Percentiles rank a stretch among this genome's conserved stretches.
phyloP scores from a whole-genome alignment of 1,284 basidiomycete genomes.

The Ceratobasidium papillatum region DNA sequence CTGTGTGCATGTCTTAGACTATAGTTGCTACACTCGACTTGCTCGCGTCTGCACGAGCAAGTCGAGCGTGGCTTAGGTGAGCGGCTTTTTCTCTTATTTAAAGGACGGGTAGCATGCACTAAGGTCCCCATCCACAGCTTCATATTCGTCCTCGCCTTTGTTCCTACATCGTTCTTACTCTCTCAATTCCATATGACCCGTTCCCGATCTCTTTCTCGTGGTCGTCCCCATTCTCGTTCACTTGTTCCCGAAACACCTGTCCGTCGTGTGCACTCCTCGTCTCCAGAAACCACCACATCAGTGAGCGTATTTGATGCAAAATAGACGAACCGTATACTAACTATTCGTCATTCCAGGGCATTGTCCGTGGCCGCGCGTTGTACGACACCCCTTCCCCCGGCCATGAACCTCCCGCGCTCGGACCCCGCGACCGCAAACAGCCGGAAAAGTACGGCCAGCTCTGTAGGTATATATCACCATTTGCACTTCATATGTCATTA shows the following conservation, averaged over 20 bases:
- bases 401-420: not conserved
- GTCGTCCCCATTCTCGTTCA: not conserved
- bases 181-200: not conserved
- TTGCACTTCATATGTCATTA: too few species aligned
- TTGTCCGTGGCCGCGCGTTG: not conserved
- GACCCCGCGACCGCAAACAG: not conserved
- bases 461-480: too few species aligned
- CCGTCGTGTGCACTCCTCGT: not conserved
- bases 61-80: constrained; percentile 4
- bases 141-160: too few species aligned
- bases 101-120: not conserved
- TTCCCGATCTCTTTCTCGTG: not conserved
- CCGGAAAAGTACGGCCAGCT: not conserved
- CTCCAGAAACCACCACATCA: constrained; percentile 5
- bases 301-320: not conserved
- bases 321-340: not conserved
- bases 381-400: constrained; percentile 2
- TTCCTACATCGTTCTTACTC: too few species aligned
- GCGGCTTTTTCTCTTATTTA: not conserved
- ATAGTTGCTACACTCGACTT: not conserved
- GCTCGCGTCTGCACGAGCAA: not conserved
- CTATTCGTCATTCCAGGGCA: not conserved
- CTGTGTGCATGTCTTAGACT: too few species aligned
- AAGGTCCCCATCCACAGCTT: not conserved
- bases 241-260: not conserved